These are phyloP conservation scores for Trichoderma koningiopsis DNA, from an alignment of 2,329 filamentous ascomycete genomes.

Conservation along the genomic window DNA sequence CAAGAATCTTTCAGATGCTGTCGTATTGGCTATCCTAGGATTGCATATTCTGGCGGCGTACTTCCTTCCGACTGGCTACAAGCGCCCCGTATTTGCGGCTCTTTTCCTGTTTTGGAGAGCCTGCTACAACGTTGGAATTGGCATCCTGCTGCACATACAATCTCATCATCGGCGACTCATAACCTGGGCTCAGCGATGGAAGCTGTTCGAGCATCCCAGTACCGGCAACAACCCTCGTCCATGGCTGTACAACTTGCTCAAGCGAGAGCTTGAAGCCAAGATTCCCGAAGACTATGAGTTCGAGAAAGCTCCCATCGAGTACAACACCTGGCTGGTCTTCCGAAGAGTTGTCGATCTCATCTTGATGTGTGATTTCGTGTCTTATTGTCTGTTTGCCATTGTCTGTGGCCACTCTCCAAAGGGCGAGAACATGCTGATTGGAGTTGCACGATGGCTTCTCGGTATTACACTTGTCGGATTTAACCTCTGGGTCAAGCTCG, in stretches of 20 bases:
- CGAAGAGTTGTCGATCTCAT: conserved; percentile 94
- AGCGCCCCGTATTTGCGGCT: conserved; percentile 75
- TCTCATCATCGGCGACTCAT: conserved; percentile 86
- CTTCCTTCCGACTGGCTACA: conserved; percentile 67
- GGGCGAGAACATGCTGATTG: conserved; percentile 70
- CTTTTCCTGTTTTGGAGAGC: conserved; percentile 92
- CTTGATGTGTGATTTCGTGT: conserved; percentile 97
- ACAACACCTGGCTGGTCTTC: conserved; percentile 98
- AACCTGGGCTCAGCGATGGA: conserved; percentile 82
- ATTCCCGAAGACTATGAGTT: conserved; percentile 93
- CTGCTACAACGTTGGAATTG: conserved; percentile 92
- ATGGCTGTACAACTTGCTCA: conserved; percentile 79
- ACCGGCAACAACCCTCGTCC: conserved; percentile 83
- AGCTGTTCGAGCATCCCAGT: conserved; percentile 80
- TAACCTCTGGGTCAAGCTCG: conserved; percentile 98
- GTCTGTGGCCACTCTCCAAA: conserved; percentile 77
- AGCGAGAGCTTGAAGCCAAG: conserved; percentile 90
- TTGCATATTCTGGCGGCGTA: conserved; percentile 75
- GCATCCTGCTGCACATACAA: conserved; percentile 83
- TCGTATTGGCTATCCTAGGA: conserved; percentile 77
- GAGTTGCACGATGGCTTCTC: conserved; percentile 72
- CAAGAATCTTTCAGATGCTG: conserved; percentile 86
- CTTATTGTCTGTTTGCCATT: conserved; percentile 93
- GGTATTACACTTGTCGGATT: conserved; percentile 83
- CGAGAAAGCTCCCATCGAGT: conserved; percentile 90